Percentiles rank a stretch among this genome's conserved stretches.
Conservation (phyloP, 768 basidiomycete genomes). For the Hysterangium stoloniferum region DNA sequence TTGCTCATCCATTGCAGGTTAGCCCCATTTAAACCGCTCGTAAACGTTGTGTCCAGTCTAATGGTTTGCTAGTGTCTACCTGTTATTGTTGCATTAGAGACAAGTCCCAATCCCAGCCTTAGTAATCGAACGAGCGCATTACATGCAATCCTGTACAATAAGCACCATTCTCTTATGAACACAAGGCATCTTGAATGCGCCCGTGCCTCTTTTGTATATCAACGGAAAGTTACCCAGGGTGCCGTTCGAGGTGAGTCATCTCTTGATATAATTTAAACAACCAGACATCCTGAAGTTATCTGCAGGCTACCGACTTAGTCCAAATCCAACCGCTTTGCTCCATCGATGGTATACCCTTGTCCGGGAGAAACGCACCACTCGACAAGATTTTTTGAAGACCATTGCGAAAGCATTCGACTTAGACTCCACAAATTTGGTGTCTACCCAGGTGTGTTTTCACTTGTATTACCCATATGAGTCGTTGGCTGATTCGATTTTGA, state of each 20-base stretch:
- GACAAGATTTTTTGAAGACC: conserved; percentile 83
- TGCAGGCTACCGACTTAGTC: conserved; percentile 58
- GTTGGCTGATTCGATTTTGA: conserved; percentile 24
- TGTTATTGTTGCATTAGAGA: conserved; percentile 89
- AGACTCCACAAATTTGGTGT: conserved; percentile 47
- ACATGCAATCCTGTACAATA: conserved; percentile 75
- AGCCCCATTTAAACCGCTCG: conserved; percentile 16
- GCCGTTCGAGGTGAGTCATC: conserved; percentile 42
- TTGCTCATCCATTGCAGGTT: conserved; percentile 91
- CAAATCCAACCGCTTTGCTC: conserved; percentile 64
- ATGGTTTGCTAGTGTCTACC: conserved; percentile 67
- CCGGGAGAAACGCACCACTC: conserved; percentile 78
- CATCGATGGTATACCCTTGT: conserved; percentile 89
- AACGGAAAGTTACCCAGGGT: conserved; percentile 45
- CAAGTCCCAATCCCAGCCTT: conserved; percentile 51
- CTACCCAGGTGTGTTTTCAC: conserved; percentile 42
- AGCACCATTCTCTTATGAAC: conserved; percentile 86
- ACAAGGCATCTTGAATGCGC: conserved; percentile 79
- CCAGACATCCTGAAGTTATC: not conserved
- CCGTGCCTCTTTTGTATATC: conserved; percentile 75
- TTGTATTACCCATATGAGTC: too few species aligned
- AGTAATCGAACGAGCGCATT: conserved; percentile 72
- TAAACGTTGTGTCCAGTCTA: not conserved
- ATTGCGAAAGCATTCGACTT: conserved; percentile 74
- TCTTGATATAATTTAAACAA: not conserved